Evolutionary conservation across 805 yeast species (phyloP).

Genomic region (Nakazawaea laoshanensis): DNA sequence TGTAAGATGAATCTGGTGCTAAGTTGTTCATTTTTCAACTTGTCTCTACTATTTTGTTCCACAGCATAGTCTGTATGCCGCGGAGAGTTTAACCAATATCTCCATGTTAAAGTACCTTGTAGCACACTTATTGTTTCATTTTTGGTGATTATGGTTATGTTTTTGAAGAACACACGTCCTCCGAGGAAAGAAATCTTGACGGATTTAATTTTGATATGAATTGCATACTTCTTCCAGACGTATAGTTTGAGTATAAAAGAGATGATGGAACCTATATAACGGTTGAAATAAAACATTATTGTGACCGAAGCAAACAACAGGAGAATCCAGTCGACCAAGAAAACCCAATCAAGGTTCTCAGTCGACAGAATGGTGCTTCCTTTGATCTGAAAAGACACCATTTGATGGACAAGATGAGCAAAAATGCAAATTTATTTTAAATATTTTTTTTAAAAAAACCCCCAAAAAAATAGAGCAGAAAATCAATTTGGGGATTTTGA

Average conservation of each 20-base stretch:
- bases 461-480: no score
- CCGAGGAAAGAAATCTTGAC: conserved; percentile 72
- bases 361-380: no score
- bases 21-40: conserved; percentile 32
- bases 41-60: conserved; percentile 13
- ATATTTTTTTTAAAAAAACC: no score
- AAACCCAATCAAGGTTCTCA: conserved; percentile 46
- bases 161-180: conserved; percentile 74
- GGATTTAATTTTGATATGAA: conserved; percentile 62
- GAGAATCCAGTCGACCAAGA: conserved; percentile 76
- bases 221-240: conserved; percentile 55
- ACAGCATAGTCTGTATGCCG: conserved; percentile 14
- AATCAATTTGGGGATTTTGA: no score
- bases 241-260: conserved; percentile 38
- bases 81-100: conserved; percentile 59
- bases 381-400: no score
- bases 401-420: no score
- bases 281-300: conserved; percentile 67
- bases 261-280: conserved; percentile 55
- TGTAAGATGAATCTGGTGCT: conserved; percentile 51
- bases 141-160: conserved; percentile 63
- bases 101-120: conserved; percentile 77
- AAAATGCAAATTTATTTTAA: no score
- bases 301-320: conserved; percentile 53
- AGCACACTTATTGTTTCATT: conserved; percentile 66